Percentiles rank a stretch among this genome's conserved stretches.
Conservation (phyloP, 768 basidiomycete species). For the Solioccasus polychromus region DNA sequence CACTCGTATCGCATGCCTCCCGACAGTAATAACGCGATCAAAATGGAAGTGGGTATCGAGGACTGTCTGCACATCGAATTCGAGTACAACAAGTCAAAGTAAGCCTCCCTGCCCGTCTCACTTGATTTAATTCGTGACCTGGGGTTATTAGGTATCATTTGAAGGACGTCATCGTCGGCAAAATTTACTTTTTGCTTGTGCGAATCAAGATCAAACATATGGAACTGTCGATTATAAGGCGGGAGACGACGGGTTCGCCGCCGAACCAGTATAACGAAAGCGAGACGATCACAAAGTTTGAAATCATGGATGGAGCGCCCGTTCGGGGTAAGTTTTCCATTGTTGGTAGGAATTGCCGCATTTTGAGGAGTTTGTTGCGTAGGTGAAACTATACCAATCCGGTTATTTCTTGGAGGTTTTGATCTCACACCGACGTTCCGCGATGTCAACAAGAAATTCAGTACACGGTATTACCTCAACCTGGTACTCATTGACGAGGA, state of each 20-base stretch:
- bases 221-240: constrained; percentile 96
- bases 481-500: constrained; percentile 97
- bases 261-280: constrained; percentile 99
- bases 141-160: constrained; percentile 76
- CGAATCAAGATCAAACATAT: constrained; percentile 99
- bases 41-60: constrained; percentile 99
- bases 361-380: neutral
- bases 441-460: constrained; percentile 99
- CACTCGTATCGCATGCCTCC: constrained; percentile 99
- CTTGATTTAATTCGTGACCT: constrained; percentile 2
- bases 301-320: constrained; percentile 98
- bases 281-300: constrained; percentile 98
- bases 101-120: constrained; percentile 27
- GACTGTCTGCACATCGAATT: constrained; percentile 99
- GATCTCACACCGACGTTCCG: constrained; percentile 98
- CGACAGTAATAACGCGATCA: constrained; percentile 96
- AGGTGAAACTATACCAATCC: constrained; percentile 99
- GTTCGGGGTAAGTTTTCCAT: constrained; percentile 66
- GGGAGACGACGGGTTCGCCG: constrained; percentile 94
- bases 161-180: constrained; percentile 98
- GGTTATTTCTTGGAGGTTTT: constrained; percentile 96
- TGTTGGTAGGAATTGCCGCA: neutral
- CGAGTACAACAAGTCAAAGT: constrained; percentile 99
- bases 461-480: constrained; percentile 94
- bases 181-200: constrained; percentile 98